Conservation (phyloP, 2,329 filamentous ascomycete species). For the Akanthomyces uredinophilus region DNA sequence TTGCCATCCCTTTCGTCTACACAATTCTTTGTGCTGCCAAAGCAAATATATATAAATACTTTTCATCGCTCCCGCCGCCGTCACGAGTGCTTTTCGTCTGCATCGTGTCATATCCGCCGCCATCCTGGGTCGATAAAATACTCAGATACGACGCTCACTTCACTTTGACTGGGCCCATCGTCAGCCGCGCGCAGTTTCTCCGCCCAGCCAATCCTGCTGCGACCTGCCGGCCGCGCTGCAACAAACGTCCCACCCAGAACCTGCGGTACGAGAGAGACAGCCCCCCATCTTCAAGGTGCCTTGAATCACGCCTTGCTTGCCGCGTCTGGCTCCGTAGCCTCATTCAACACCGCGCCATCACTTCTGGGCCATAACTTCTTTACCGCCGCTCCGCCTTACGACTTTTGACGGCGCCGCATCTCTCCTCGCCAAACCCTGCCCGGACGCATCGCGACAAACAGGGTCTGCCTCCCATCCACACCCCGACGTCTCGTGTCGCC, state of each 20-base stretch:
- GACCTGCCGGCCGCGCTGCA: neutral
- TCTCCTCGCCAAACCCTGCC: neutral
- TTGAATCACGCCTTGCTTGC: neutral
- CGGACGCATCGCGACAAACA: constrained; percentile 11
- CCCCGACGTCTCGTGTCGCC: neutral
- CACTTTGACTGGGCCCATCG: neutral
- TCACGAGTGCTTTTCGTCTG: neutral
- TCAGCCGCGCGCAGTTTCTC: constrained; percentile 13
- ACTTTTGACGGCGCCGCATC: neutral
- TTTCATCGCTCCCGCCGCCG: neutral
- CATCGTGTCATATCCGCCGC: neutral
- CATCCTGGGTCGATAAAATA: neutral
- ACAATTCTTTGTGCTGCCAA: neutral
- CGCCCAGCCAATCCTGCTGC: constrained; percentile 4
- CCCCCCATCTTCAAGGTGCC: constrained; percentile 4
- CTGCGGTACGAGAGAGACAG: neutral
- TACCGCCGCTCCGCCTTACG: too few relatives aligned
- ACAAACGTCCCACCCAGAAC: constrained; percentile 7
- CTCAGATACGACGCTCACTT: neutral
- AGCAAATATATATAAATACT: neutral
- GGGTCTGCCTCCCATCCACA: neutral
- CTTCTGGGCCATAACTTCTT: neutral
- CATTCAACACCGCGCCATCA: neutral
- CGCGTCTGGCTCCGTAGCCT: neutral
- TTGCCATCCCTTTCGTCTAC: neutral